These are phyloP conservation scores for Meyerozyma guilliermondii DNA, from an alignment of 1,139 yeast genomes.

Conservation along the genomic window DNA sequence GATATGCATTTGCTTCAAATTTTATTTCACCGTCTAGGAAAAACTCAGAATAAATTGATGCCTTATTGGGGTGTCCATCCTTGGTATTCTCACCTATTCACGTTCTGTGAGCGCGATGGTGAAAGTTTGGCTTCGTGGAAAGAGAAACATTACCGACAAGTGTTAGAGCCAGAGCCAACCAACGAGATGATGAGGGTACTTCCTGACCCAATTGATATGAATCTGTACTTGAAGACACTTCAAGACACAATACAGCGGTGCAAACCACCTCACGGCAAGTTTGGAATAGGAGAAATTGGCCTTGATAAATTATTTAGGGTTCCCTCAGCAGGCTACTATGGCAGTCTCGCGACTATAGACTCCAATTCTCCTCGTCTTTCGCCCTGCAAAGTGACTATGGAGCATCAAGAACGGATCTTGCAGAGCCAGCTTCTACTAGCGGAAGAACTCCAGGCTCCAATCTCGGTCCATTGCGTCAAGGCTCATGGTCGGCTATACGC, in stretches of 20 bases:
- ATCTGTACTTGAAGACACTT: constrained; percentile 29
- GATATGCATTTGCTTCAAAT: constrained; percentile 38
- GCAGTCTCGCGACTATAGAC: constrained; percentile 19
- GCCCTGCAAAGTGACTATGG: constrained; percentile 47
- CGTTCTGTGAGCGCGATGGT: constrained; percentile 14
- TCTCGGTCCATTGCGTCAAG: constrained; percentile 83
- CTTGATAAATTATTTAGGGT: constrained; percentile 72
- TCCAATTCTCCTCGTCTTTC: constrained; percentile 24
- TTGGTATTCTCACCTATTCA: constrained; percentile 73
- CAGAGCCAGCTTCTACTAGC: constrained; percentile 53
- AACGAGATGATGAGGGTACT: constrained; percentile 40
- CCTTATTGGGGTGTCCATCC: constrained; percentile 88
- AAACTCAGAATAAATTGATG: constrained; percentile 23
- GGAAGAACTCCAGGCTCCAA: constrained; percentile 36
- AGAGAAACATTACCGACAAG: constrained; percentile 48
- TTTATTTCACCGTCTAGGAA: constrained; percentile 20
- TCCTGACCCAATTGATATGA: constrained; percentile 58
- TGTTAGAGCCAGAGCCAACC: constrained; percentile 42
- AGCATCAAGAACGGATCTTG: constrained; percentile 61
- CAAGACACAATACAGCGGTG: constrained; percentile 18
- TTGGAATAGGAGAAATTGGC: constrained; percentile 83
- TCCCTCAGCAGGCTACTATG: constrained; percentile 56
- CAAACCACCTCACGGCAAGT: constrained; percentile 6
- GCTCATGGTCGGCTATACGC: constrained; percentile 62
- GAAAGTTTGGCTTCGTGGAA: constrained; percentile 21